phyloP scores from a whole-genome alignment of 2,329 filamentous ascomycete species.

The Cordyceps cicadae region DNA sequence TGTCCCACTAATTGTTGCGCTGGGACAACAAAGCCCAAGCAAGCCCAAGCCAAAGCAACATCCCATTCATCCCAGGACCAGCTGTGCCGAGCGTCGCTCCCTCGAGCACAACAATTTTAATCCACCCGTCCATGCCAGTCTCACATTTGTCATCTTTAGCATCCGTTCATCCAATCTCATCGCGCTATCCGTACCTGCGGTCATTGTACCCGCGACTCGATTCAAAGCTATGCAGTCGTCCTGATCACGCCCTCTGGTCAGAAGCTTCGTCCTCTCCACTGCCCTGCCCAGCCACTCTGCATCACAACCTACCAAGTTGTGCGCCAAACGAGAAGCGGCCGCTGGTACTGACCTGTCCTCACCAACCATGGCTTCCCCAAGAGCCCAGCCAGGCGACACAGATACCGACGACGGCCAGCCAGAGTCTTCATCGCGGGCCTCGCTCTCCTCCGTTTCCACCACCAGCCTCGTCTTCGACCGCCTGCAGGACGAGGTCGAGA shows the following conservation, averaged over 20 bases:
- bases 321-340: background rate
- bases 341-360: background rate
- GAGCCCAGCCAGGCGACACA: background rate
- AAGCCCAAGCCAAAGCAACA: background rate
- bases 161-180: background rate
- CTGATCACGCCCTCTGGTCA: conserved; percentile 1
- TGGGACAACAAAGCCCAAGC: too few relatives aligned
- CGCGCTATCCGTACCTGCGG: background rate
- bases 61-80: background rate
- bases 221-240: background rate
- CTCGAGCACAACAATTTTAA: background rate
- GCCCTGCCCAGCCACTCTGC: background rate
- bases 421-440: conserved; percentile 42
- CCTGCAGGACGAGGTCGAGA: conserved; percentile 49
- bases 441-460: conserved; percentile 70
- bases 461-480: conserved; percentile 76
- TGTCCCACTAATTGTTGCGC: background rate
- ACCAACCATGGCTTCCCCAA: background rate
- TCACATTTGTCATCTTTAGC: conserved; percentile 1
- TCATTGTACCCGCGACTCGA: background rate
- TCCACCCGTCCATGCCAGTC: conserved; percentile 1
- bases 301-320: background rate
- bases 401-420: background rate
- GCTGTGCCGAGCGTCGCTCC: background rate
- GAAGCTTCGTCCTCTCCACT: background rate